A percentile compares a stretch with the other conserved stretches of the same genome.
Evolutionary conservation across 345 rosid species (phyloP).

Genomic region (Noccaea caerulescens): DNA sequence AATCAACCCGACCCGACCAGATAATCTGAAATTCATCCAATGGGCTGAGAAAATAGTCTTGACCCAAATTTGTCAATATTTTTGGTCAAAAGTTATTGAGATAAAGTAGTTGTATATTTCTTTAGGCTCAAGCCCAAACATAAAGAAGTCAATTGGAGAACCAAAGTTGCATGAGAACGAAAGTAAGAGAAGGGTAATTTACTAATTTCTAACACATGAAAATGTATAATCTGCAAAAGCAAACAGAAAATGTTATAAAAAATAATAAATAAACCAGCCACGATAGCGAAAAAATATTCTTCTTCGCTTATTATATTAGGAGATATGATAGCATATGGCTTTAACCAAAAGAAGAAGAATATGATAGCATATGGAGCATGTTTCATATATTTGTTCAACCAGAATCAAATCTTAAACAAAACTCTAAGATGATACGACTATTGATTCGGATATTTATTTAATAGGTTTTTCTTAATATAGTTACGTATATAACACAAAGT

Average conservation of each 20-base stretch:
- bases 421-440: constrained; percentile 29
- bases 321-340: constrained; percentile 27
- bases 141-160: no score
- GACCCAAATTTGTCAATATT: neutral
- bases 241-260: no score
- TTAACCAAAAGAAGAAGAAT: neutral
- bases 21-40: neutral
- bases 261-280: neutral
- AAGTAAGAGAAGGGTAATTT: no score
- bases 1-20: constrained; percentile 4
- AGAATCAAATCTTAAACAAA: constrained; percentile 39
- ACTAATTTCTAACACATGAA: no score
- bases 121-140: no score
- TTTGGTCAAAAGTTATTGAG: neutral
- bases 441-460: constrained; percentile 16
- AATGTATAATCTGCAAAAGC: no score
- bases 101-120: no score
- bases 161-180: no score
- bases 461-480: neutral
- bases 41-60: neutral
- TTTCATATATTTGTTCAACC: constrained; percentile 18
- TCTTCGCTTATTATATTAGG: constrained; percentile 28
- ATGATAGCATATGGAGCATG: constrained; percentile 31
- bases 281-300: constrained; percentile 16
- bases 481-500: constrained; percentile 27